Evolutionary conservation across 331 rosid genomes (phyloP), one percentile per base, ranked within the genome.

Genomic region (Telfairia occidentalis): DNA sequence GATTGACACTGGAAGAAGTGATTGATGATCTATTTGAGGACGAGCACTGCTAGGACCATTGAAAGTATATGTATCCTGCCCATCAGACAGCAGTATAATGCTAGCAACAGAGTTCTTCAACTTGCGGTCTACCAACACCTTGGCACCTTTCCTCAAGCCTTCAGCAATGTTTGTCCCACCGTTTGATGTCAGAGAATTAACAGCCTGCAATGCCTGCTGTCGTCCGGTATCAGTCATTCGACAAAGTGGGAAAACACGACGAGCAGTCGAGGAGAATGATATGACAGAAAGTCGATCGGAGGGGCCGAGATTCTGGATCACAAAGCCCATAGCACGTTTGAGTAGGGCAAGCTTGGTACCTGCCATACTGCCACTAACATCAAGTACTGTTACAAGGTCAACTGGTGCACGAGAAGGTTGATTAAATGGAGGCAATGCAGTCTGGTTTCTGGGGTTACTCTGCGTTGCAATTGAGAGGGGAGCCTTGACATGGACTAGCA

Each of bases 401-500:
- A 76, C 49, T 12, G 79, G 79, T 42, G 79, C 65, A 35, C 79
- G 72, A 61, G 73, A 61, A 28, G 52, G 32, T n/a, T 30, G 60
- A 76, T 50, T 42, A 30, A 15, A 23, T 40, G 29, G 19, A 57
- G 34, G 34, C 49, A 48, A 50, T 6, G 11, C 52, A 40, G 46
- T 57, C 48, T 75, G 78, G 19, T 28, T 43, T 59, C 66, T 26
- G 15, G 77, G 21, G 77, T 38, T 34, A 73, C 34, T 52, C n/a
- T 40, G 45, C 12, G 80, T 70, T 52, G 71, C 75, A 50, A 54
- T 64, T 53, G 81, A 74, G 70, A 48, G 70, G 57, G 86, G 86
- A 76, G 88, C 88, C 79, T 85, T 80, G 26, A 82, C 78, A 69
- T 85, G 84, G 70, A 85, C 78, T 49, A 82, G 63, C 71, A 82